phyloP scores from a whole-genome alignment of 2,329 filamentous ascomycete species.

The Fusarium subtropicale region DNA sequence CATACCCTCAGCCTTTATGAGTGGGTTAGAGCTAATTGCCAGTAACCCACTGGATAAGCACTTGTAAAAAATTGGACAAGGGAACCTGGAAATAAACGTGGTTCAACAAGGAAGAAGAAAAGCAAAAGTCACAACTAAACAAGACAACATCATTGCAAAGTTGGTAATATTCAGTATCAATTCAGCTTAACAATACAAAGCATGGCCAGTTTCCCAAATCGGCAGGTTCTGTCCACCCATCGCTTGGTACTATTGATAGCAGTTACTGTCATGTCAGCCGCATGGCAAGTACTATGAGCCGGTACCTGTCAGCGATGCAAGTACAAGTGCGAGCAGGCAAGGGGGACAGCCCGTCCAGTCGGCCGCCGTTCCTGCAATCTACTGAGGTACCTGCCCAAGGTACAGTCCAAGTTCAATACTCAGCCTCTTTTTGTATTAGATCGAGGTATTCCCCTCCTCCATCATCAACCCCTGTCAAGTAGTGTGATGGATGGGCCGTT shows the following conservation, averaged over 20 bases:
- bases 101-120: neutral
- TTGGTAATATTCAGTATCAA: neutral
- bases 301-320: slow-evolving; percentile 31
- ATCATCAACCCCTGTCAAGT: slow-evolving; percentile 9
- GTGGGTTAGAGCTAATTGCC: slow-evolving; percentile 7
- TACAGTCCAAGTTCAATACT: slow-evolving; percentile 14
- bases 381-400: neutral
- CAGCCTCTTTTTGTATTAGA: slow-evolving; percentile 28
- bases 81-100: slow-evolving; percentile 2
- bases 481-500: slow-evolving; percentile 20
- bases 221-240: neutral
- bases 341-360: slow-evolving; percentile 8
- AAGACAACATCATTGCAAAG: neutral
- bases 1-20: slow-evolving; percentile 14
- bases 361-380: slow-evolving; percentile 27
- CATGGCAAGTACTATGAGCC: neutral
- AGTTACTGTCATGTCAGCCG: neutral
- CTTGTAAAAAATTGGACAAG: slow-evolving; percentile 15
- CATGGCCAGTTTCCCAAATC: slow-evolving; percentile 2
- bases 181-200: neutral
- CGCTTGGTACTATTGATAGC: neutral
- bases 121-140: neutral
- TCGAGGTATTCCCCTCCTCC: neutral
- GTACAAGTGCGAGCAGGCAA: slow-evolving; percentile 8
- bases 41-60: slow-evolving; percentile 12